Evolutionary conservation across 2,329 filamentous ascomycete genomes (phyloP), one percentile per base, ranked within the genome.

Genomic region (Arachnomyces sp.): DNA sequence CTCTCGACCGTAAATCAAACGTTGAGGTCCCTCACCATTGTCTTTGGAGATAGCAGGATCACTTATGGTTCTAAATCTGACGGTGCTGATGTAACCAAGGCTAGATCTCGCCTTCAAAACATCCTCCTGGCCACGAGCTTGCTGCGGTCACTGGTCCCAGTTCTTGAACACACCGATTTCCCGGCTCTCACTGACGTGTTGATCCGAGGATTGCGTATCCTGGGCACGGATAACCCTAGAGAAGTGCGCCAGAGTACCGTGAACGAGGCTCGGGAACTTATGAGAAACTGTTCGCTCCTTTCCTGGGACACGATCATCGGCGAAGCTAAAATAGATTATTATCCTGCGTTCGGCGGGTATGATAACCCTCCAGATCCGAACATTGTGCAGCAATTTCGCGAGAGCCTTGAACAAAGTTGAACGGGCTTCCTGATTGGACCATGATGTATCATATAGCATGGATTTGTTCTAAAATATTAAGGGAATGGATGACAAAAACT

Each of bases 21-120:
- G 11, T 33, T 43, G 20, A 31, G 28, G n/a, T 39, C 37, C 7
- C 36, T 43, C 11, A 39, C 28, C 17, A 36, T 39, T 34, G n/a
- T 32, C 4, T 39, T 39, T 28, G 36, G 29, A 13, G 41, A 39
- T 9, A 32, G 14, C 17, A 18, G 15, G 17, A 13, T 25, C 11
- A n/a, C 28, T 28, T 20, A 37, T 14, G 12, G n/a, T n/a, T 25
- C 5, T 25, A 25, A 25, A 5, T 25, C 20, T 25, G 20, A 5
- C 5, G 5, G 20, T 25, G 20, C 20, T 9, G n/a, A n/a, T n/a
- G n/a, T n/a, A n/a, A n/a, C n/a, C n/a, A n/a, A n/a, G n/a, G n/a
- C n/a, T n/a, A n/a, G n/a, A n/a, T n/a, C n/a, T 11, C 33, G 28
- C 7, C 11, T 2, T 5, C 31, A 33, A 33, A 20, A 34, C 30